Evolutionary conservation across 2,329 filamentous ascomycete species (phyloP).

Genomic region (Aspergillus niger): DNA sequence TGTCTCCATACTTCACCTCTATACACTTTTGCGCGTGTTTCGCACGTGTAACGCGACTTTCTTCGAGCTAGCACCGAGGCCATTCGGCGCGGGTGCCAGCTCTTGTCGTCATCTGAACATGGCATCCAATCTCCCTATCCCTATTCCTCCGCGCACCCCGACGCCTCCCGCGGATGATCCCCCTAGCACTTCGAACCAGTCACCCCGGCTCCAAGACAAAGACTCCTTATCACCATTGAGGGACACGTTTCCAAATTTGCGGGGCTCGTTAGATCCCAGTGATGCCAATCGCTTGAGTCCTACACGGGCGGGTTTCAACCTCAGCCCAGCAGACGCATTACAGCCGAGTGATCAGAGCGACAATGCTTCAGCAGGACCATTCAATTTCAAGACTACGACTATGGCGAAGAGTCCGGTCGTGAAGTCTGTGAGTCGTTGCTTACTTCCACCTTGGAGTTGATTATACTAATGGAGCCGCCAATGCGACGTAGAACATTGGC

Average conservation of each 20-base stretch:
- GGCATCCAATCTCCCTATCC: slow-evolving; percentile 62
- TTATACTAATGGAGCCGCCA: slow-evolving; percentile 17
- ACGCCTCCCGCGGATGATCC: slow-evolving; percentile 62
- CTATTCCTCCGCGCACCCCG: slow-evolving; percentile 63
- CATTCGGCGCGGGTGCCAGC: slow-evolving; percentile 6
- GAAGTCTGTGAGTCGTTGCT: slow-evolving; percentile 66
- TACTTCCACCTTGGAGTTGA: not conserved
- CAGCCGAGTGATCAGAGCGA: slow-evolving; percentile 34
- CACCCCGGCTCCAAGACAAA: slow-evolving; percentile 41
- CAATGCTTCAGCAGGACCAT: slow-evolving; percentile 59
- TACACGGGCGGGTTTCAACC: slow-evolving; percentile 38
- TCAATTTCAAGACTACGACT: slow-evolving; percentile 89
- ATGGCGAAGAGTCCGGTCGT: slow-evolving; percentile 70
- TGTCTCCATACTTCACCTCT: not conserved
- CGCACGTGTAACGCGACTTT: not conserved
- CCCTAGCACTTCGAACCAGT: slow-evolving; percentile 24
- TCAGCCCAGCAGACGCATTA: slow-evolving; percentile 33
- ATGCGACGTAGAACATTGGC: slow-evolving; percentile 69
- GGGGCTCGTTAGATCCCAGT: slow-evolving; percentile 20
- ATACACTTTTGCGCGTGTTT: not conserved
- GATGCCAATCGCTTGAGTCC: slow-evolving; percentile 35
- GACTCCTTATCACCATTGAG: slow-evolving; percentile 52
- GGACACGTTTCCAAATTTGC: slow-evolving; percentile 38
- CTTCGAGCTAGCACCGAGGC: not conserved
- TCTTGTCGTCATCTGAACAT: slow-evolving; percentile 41